These are phyloP conservation scores for Ceratocystis huliohia DNA, from an alignment of 2,329 filamentous ascomycete species.

Conservation along the genomic window DNA sequence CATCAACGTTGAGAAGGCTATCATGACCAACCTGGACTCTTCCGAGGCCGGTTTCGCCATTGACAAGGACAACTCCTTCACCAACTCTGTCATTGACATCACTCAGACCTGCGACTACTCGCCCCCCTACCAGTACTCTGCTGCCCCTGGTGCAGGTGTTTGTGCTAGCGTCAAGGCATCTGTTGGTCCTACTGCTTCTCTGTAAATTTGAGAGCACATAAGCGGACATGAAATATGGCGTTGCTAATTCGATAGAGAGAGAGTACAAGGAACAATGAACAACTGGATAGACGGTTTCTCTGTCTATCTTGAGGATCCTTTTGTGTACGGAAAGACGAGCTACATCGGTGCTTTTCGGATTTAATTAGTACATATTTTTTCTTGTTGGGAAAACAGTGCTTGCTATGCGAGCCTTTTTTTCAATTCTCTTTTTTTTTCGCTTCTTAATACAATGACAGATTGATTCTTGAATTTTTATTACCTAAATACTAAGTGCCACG, in stretches of 20 bases:
- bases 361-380: conserved; percentile 5
- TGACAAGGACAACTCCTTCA: conserved; percentile 34
- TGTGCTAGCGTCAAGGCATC: conserved; percentile 22
- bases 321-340: not conserved
- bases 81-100: conserved; percentile 28
- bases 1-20: conserved; percentile 32
- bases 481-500: no score
- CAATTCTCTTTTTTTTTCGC: not conserved
- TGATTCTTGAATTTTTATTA: not conserved
- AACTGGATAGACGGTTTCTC: not conserved
- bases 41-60: conserved; percentile 34
- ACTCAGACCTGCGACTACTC: conserved; percentile 27
- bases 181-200: conserved; percentile 21
- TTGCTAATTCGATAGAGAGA: not conserved
- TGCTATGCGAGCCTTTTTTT: not conserved
- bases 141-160: conserved; percentile 22
- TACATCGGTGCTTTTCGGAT: not conserved
- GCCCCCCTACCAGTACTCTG: conserved; percentile 28
- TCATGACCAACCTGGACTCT: conserved; percentile 34
- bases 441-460: conserved; percentile 6
- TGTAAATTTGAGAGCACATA: conserved; percentile 11
- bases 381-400: not conserved
- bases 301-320: not conserved
- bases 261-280: not conserved
- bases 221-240: not conserved